Conservation (phyloP, 2,329 filamentous ascomycete species). For the Colletotrichum sp. region DNA sequence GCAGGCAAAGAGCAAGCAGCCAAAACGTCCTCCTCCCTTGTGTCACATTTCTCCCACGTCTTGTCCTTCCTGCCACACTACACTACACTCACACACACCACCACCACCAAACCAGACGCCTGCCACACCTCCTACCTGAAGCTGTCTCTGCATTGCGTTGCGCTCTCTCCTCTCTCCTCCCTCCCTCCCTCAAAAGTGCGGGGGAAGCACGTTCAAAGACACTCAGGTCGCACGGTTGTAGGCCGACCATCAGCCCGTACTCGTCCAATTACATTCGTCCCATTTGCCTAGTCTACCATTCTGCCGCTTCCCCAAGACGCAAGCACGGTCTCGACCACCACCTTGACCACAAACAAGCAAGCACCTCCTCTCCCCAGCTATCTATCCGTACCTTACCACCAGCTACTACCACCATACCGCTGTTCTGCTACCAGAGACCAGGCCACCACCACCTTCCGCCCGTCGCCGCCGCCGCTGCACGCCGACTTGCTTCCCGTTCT, state of each 20-base stretch:
- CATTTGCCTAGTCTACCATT: conserved; percentile 4
- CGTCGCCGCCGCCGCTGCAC: neutral
- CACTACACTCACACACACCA: neutral
- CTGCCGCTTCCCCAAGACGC: conserved; percentile 1
- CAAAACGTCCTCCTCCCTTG: conserved; percentile 7
- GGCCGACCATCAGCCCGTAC: neutral
- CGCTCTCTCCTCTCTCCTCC: neutral
- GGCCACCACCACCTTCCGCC: conserved; percentile 1
- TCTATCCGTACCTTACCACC: neutral
- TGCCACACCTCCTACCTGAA: conserved; percentile 8
- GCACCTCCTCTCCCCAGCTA: neutral
- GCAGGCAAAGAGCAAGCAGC: neutral
- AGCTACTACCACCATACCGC: neutral
- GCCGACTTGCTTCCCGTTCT: conserved; percentile 18
- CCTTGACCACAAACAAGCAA: neutral
- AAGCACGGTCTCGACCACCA: conserved; percentile 15
- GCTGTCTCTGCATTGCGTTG: conserved; percentile 7
- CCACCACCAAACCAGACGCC: neutral
- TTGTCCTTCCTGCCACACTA: conserved; percentile 7
- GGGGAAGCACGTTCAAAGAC: conserved; percentile 12
- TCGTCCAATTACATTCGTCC: conserved; percentile 18
- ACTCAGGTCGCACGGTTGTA: conserved; percentile 12
- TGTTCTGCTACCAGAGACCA: neutral
- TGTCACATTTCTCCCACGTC: conserved; percentile 7
- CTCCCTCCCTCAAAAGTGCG: conserved; percentile 5